phyloP scores from a whole-genome alignment of 2,329 filamentous ascomycete genomes.

The Aspergillus pseudotamarii region DNA sequence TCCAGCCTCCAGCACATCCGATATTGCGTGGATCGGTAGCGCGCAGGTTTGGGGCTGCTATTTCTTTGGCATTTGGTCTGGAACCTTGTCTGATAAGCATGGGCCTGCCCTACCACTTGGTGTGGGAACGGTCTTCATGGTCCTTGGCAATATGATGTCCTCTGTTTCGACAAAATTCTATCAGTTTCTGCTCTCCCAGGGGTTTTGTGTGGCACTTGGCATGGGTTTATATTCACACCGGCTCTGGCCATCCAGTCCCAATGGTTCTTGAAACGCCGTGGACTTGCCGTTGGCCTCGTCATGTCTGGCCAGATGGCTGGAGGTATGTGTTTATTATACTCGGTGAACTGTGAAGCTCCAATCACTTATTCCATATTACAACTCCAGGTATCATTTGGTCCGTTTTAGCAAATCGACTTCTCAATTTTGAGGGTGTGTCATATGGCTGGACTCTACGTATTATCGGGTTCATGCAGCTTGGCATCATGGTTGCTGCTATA shows the following conservation, averaged over 20 bases:
- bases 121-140: constrained; percentile 7
- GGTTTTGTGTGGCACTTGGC: constrained; percentile 11
- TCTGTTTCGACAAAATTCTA: not conserved
- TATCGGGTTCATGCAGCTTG: not conserved
- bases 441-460: too few species aligned
- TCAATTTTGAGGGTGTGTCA: too few species aligned
- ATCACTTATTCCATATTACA: not conserved
- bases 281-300: constrained; percentile 15
- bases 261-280: constrained; percentile 5
- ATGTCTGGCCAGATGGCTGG: constrained; percentile 16
- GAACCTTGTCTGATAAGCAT: not conserved
- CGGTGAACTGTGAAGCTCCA: not conserved
- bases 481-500: constrained; percentile 6
- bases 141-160: not conserved
- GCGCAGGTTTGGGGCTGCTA: constrained; percentile 16
- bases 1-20: not conserved
- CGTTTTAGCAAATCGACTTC: too few species aligned
- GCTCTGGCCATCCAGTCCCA: constrained; percentile 15
- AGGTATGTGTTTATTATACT: constrained; percentile 1
- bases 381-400: constrained; percentile 5
- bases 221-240: constrained; percentile 12
- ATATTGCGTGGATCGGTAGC: constrained; percentile 7
- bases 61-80: constrained; percentile 12
- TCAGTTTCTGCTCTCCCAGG: constrained; percentile 16
- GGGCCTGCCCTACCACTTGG: constrained; percentile 5